Base-by-base conservation (phyloP, 441 rosid genomes). In the Lepidium campestre region DNA sequence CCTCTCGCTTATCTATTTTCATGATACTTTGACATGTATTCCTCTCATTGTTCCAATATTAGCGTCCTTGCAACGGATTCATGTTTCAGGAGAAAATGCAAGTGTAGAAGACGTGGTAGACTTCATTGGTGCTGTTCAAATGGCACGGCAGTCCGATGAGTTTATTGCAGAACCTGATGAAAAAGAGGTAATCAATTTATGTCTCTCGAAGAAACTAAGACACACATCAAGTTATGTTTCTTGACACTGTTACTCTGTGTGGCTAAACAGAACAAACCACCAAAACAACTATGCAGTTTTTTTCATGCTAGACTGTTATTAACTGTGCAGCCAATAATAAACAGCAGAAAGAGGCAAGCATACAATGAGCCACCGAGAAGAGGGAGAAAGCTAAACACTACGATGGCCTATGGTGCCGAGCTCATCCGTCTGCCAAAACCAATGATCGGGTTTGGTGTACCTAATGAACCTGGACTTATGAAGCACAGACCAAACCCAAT, bases 381-480 rank as follows among this genome's bases (percentile, higher is more conserved):
- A 39, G 31, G 4, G 19, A 66, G 60, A 59, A 59, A 25, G 34
- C 62, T 10, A 17, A 65, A 12, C 50, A 47, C 10, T 39, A 27
- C 6, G 23, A 25, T 36, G 3, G 22, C 17, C 61, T 47, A 0
- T 6, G 8, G 10, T 61, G 56, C 42, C 6, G 49, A 50, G n/a
- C 42, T 42, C 19, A 52, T 72, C 15, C 40, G 76, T 17, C 83
- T 86, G 27, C 96, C 96, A 59, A 85, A 80, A 25, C 89, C 94
- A 17, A 93, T 93, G 98, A 71, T 77, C 7, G 98, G 97, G 4
- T 90, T 82, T 78, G 98, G 97, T 19, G 65, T 81, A 3, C 97
- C 91, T 1, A 62, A 57, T 0, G 67, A 81, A 5, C 58, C 73
- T 1, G 53, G 31, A 1, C 14, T 1, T 5, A 14, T 74, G 22